A percentile compares a stretch with the other conserved stretches of the same genome.
Evolutionary conservation across 176 grass and related monocot species (phyloP).

Genomic region (Alloteropsis semialata): DNA sequence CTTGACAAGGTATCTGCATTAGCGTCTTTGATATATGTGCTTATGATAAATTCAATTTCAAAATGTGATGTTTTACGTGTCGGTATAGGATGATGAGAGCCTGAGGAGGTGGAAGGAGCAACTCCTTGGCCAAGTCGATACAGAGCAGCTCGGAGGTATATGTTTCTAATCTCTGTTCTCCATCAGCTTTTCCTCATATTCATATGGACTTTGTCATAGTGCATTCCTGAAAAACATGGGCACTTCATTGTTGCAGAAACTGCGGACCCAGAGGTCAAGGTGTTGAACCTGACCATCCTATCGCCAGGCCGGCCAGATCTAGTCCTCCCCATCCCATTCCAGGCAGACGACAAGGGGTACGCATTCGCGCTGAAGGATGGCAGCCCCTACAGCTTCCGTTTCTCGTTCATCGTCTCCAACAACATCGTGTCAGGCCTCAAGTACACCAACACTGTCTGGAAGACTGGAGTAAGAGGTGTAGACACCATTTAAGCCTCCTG

Average conservation of each 20-base stretch:
- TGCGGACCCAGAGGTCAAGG: conserved; percentile 71
- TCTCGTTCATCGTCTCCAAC: conserved; percentile 73
- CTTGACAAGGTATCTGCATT: conserved; percentile 65
- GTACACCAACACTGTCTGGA: conserved; percentile 90
- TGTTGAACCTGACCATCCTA: conserved; percentile 71
- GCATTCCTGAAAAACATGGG: neutral
- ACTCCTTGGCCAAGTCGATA: conserved; percentile 79
- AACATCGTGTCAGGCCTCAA: conserved; percentile 88
- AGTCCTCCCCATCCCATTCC: conserved; percentile 71
- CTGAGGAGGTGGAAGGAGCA: conserved; percentile 91
- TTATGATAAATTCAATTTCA: neutral
- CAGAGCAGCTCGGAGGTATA: conserved; percentile 77
- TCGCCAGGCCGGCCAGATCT: conserved; percentile 51
- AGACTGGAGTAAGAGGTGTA: conserved; percentile 72
- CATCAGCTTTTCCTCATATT: neutral
- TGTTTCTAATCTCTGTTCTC: neutral
- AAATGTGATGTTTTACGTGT: neutral
- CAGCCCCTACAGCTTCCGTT: conserved; percentile 82
- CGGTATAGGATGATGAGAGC: conserved; percentile 69
- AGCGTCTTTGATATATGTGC: neutral
- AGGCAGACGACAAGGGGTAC: conserved; percentile 52
- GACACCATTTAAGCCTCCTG: neutral
- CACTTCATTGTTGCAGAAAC: conserved; percentile 42
- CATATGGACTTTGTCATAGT: neutral
- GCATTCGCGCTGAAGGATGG: conserved; percentile 87